These are phyloP conservation scores for Trichomonas vaginalis DNA, from an alignment of 208 protist genomes.

Conservation along the genomic window DNA sequence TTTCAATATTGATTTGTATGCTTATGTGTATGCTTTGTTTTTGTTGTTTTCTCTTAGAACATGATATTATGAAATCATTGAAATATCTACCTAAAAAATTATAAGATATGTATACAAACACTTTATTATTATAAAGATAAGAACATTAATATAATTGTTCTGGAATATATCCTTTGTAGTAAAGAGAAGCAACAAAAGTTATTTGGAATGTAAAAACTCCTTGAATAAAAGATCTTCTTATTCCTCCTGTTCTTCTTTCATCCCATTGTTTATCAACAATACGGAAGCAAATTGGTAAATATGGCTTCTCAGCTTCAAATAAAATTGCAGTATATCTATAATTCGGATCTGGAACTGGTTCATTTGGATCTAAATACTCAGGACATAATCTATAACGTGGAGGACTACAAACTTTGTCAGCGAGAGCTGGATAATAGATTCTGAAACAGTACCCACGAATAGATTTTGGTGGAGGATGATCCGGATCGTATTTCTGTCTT, in stretches of 20 bases:
- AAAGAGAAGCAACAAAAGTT: background rate
- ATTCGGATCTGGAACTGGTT: background rate
- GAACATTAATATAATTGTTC: conserved; percentile 5
- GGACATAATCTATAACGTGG: background rate
- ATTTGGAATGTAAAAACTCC: conserved; percentile 14
- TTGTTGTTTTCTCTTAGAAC: too few species aligned
- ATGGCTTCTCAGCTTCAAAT: background rate
- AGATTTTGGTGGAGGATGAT: background rate
- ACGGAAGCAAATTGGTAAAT: background rate
- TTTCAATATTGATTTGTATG: too few species aligned
- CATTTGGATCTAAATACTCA: background rate
- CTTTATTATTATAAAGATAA: too few species aligned
- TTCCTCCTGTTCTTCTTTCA: background rate
- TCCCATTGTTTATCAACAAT: conserved; percentile 13
- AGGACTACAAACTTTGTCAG: background rate
- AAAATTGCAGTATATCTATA: conserved; percentile 1
- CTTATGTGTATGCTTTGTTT: too few species aligned
- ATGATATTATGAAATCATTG: too few species aligned
- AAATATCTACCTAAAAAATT: too few species aligned
- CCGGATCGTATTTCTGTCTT: background rate
- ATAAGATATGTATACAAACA: too few species aligned
- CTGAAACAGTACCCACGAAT: background rate
- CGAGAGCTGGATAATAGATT: background rate
- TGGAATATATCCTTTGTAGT: background rate
- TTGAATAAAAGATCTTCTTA: background rate